Evolutionary conservation across 108 stramenopile species (phyloP).

Genomic region (Cyclotella atomus): DNA sequence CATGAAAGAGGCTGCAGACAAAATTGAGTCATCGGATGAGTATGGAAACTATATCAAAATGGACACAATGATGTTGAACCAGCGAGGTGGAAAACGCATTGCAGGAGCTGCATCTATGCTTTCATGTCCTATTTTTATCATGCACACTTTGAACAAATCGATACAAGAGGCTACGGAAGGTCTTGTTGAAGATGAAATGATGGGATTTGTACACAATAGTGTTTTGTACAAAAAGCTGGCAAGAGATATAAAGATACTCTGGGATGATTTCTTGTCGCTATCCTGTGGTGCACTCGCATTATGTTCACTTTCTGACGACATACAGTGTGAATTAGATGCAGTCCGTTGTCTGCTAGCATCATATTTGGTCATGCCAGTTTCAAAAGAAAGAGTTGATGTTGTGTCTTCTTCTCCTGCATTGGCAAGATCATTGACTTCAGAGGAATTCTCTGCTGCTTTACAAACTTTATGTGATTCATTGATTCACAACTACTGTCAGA

Average conservation of each 20-base stretch:
- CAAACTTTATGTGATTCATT: constrained; percentile 60
- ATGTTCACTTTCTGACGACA: constrained; percentile 36
- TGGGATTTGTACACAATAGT: constrained; percentile 12
- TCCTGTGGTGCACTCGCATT: constrained; percentile 40
- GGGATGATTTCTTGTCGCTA: constrained; percentile 72
- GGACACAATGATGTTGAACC: constrained; percentile 52
- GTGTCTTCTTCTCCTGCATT: background rate
- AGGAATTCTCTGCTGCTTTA: constrained; percentile 35
- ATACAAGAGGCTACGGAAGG: constrained; percentile 39
- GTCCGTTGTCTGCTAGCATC: constrained; percentile 29
- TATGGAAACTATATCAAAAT: constrained; percentile 53
- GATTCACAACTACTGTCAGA: constrained; percentile 69
- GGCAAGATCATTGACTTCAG: constrained; percentile 30
- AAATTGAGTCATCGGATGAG: constrained; percentile 11
- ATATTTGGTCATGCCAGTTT: constrained; percentile 22
- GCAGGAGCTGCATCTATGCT: constrained; percentile 66
- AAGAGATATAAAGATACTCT: constrained; percentile 55
- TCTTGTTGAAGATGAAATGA: constrained; percentile 46
- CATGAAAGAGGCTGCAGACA: constrained; percentile 53
- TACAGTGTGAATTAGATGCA: constrained; percentile 24
- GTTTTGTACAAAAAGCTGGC: constrained; percentile 39
- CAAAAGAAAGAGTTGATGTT: constrained; percentile 19
- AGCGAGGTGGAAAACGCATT: constrained; percentile 37
- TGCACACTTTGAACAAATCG: constrained; percentile 53
- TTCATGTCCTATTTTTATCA: constrained; percentile 70